Percentiles rank a stretch among this genome's conserved stretches.
Evolutionary conservation across 345 rosid species (phyloP).

Genomic region (Clausena lansium): DNA sequence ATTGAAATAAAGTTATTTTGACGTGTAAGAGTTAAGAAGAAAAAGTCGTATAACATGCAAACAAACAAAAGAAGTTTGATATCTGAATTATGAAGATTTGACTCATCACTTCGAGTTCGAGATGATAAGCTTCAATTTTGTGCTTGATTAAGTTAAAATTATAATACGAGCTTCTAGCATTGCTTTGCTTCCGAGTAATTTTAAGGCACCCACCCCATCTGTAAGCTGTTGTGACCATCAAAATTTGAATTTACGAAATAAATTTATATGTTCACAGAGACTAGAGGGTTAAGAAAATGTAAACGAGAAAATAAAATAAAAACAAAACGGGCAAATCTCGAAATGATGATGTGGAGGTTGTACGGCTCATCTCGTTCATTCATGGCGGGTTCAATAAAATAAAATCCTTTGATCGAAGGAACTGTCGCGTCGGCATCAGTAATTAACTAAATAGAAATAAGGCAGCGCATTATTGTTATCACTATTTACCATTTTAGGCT

Average conservation of each 20-base stretch:
- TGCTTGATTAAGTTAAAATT: not conserved
- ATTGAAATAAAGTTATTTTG: not conserved
- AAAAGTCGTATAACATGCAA: not conserved
- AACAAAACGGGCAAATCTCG: not conserved
- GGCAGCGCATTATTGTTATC: not conserved
- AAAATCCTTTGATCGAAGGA: not conserved
- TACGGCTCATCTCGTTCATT: not conserved
- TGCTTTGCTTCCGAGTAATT: not conserved
- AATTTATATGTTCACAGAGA: too few relatives aligned
- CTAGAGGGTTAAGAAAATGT: not conserved
- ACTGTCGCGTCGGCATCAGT: constrained; percentile 8
- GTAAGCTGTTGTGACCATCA: not conserved
- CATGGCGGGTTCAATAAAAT: not conserved
- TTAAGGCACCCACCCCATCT: too few relatives aligned
- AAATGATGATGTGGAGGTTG: not conserved
- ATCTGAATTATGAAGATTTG: constrained; percentile 12
- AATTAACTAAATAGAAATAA: not conserved
- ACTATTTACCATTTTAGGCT: not conserved
- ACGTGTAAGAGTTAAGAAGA: not conserved
- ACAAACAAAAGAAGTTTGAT: not conserved
- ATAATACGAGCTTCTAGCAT: not conserved
- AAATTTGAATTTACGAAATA: not conserved
- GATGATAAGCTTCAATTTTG: not conserved
- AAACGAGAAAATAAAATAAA: not conserved
- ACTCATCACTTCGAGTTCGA: too few relatives aligned